phyloP scores from a whole-genome alignment of 495 filamentous ascomycete genomes.

The Hypomontagnella submonticulosa region DNA sequence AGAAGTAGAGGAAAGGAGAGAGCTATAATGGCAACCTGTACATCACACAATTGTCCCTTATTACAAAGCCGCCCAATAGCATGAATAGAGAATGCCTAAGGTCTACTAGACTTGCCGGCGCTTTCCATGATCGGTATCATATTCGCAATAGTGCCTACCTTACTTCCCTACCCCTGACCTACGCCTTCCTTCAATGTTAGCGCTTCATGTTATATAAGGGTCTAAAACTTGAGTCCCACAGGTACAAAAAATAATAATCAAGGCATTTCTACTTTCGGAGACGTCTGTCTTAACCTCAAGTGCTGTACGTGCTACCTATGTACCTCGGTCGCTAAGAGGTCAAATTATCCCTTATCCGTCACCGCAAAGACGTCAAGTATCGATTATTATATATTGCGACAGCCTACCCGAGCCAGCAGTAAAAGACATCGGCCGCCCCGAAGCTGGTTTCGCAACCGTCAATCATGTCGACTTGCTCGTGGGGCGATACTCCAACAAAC shows the following conservation, averaged over 20 bases:
- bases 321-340: not conserved
- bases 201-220: not conserved
- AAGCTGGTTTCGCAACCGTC: not conserved
- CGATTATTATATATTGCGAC: conserved; percentile 14
- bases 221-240: conserved; percentile 1
- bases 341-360: conserved; percentile 7
- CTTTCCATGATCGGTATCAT: conserved; percentile 16
- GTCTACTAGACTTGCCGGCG: conserved; percentile 4
- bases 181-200: conserved; percentile 33
- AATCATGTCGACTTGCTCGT: conserved; percentile 36
- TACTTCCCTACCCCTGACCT: not conserved
- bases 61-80: conserved; percentile 29
- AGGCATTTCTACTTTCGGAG: not conserved
- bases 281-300: not conserved
- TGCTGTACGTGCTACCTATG: too few relatives aligned
- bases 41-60: conserved; percentile 47
- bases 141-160: conserved; percentile 12
- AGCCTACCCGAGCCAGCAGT: conserved; percentile 10
- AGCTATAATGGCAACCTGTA: conserved; percentile 42
- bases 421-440: not conserved
- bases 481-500: conserved; percentile 26
- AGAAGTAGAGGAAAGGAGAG: conserved; percentile 28
- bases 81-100: conserved; percentile 42
- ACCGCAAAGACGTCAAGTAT: conserved; percentile 18
- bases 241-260: too few relatives aligned